Evolutionary conservation across 495 filamentous ascomycete species (phyloP).

Genomic region (Podospora pseudopauciseta): DNA sequence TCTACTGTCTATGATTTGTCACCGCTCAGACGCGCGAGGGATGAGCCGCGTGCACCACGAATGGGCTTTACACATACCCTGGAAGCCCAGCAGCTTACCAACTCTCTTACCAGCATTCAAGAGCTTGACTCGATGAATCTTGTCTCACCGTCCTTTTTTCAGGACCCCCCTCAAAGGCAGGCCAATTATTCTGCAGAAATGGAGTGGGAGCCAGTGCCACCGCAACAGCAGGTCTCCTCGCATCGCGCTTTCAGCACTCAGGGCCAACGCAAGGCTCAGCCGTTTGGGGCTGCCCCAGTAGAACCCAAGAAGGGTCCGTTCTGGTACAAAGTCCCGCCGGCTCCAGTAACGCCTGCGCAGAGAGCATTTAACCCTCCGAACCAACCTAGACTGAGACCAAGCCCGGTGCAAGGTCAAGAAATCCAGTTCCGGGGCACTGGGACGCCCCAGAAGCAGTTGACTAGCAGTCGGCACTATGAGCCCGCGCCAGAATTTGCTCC

Average conservation of each 20-base stretch:
- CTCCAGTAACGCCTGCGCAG: conserved; percentile 61
- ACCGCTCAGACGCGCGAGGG: conserved; percentile 3
- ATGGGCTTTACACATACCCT: conserved; percentile 22
- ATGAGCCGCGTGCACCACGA: neutral
- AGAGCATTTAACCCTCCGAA: conserved; percentile 58
- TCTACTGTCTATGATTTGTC: neutral
- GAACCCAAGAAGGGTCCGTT: conserved; percentile 43
- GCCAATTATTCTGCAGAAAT: conserved; percentile 54
- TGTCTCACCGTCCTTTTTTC: conserved; percentile 1
- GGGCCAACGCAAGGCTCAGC: conserved; percentile 44
- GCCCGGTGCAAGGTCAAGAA: conserved; percentile 28
- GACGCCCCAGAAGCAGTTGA: neutral
- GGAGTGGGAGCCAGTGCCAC: conserved; percentile 75
- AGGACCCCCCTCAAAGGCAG: neutral
- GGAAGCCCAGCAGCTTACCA: conserved; percentile 3
- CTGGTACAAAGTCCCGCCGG: conserved; percentile 60
- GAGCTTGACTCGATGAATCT: conserved; percentile 21
- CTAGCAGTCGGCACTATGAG: neutral
- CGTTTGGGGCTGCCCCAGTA: conserved; percentile 56
- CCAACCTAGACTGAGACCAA: conserved; percentile 43
- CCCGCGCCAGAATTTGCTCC: conserved; percentile 18
- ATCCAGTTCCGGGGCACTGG: neutral
- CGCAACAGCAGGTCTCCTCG: conserved; percentile 41
- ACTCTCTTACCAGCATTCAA: conserved; percentile 11
- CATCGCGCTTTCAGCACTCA: conserved; percentile 47